Evolutionary conservation across 2,329 filamentous ascomycete genomes (phyloP), one percentile per base, ranked within the genome.

Genomic region (Claviceps paspali): DNA sequence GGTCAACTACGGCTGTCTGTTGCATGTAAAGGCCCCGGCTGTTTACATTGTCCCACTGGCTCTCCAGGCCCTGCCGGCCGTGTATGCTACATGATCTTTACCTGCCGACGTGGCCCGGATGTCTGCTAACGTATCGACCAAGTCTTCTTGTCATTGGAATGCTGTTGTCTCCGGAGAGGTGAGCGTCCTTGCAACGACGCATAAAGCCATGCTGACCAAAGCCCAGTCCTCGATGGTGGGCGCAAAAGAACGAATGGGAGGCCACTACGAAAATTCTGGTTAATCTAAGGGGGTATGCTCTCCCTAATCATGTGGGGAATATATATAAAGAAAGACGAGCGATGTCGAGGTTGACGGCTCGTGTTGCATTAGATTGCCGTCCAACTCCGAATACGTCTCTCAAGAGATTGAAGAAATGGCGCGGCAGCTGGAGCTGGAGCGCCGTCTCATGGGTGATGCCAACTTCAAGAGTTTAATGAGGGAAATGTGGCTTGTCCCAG

Each of bases 231-330:
- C 68, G 79, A 45, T 82, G 73, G 70, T 67, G 79, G 18, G 79
- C 77, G 18, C 72, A 74, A 45, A 66, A 73, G 47, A 76, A 81
- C 47, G 67, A 76, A 44, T 81, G 76, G 76, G 77, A 82, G 41
- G 62, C 70, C 29, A 73, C 78, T 2, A 68, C 65, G 3, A 42
- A 41, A 0, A 67, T 74, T 14, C 64, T 84, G 6, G 62, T 68
- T 15, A 61, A 55, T 27, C 62, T 83, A 29, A 49, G 59, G 40
- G 48, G 51, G 57, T 61, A 44, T 14, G 22, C 6, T 19, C 15
- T 4, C 11, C 15, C 15, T 6, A n/a, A 26, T 15, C 1, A 11
- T 10, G n/a, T n/a, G n/a, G n/a, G n/a, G n/a, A n/a, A n/a, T n/a
- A n/a, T n/a, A n/a, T n/a, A n/a, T n/a, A n/a, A n/a, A n/a, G n/a